Evolutionary conservation across 148 eudicot genomes (phyloP).

Genomic region (Bassia scoparia): DNA sequence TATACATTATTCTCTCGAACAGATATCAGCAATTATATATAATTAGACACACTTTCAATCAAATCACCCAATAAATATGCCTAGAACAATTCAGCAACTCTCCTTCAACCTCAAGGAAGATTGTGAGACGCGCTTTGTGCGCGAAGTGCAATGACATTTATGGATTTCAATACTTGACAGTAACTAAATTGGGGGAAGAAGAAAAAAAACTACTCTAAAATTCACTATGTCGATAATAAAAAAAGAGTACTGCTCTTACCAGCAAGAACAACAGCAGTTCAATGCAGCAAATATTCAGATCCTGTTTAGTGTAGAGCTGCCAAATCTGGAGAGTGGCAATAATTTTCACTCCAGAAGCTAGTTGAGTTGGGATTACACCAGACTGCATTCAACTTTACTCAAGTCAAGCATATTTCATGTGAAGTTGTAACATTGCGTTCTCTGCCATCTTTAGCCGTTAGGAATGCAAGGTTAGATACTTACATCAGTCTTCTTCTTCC

Average conservation of each 20-base stretch:
- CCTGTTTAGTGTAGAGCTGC: constrained; percentile 7
- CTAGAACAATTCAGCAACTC: background rate
- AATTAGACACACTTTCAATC: background rate
- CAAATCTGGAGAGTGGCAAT: background rate
- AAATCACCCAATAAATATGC: background rate
- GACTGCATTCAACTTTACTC: background rate
- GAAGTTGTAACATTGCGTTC: background rate
- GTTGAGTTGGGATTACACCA: background rate
- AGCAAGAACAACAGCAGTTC: constrained; percentile 20
- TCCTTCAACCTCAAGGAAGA: constrained; percentile 1
- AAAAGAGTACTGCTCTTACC: constrained; percentile 27
- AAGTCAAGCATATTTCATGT: background rate
- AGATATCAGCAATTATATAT: too few relatives aligned
- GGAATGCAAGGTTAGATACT: constrained; percentile 4
- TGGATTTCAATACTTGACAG: background rate
- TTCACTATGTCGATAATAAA: constrained; percentile 15
- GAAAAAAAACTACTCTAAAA: constrained; percentile 10
- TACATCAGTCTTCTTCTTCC: constrained; percentile 1
- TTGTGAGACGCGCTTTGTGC: background rate
- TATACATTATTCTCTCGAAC: too few relatives aligned
- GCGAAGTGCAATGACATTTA: background rate
- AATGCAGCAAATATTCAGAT: constrained; percentile 14
- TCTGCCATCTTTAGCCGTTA: constrained; percentile 4
- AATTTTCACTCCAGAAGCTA: constrained; percentile 2
- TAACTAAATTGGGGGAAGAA: background rate